These are phyloP conservation scores for Colletotrichum graminicola DNA, from an alignment of 2,329 filamentous ascomycete genomes.

Conservation along the genomic window DNA sequence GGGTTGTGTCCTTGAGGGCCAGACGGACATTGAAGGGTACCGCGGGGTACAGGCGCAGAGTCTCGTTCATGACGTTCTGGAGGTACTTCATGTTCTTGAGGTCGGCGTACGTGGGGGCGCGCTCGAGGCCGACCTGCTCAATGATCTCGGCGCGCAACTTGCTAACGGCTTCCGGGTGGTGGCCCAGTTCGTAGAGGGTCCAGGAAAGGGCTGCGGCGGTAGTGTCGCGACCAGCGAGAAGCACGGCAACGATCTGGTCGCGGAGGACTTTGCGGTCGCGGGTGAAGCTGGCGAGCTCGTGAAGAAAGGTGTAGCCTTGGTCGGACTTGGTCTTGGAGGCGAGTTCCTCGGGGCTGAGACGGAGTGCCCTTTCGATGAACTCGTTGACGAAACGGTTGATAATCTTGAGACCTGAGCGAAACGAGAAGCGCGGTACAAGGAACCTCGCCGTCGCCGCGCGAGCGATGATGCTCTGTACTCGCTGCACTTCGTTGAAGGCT, in stretches of 20 bases:
- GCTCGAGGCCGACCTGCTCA: slow-evolving; percentile 71
- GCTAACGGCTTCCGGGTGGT: slow-evolving; percentile 73
- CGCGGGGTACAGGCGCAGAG: slow-evolving; percentile 79
- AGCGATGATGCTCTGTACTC: slow-evolving; percentile 75
- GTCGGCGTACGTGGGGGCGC: slow-evolving; percentile 79
- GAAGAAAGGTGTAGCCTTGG: slow-evolving; percentile 84
- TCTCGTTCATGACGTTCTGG: slow-evolving; percentile 79
- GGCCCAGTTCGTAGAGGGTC: slow-evolving; percentile 84
- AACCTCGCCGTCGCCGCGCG: slow-evolving; percentile 73
- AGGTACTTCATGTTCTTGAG: slow-evolving; percentile 92
- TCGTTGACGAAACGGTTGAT: slow-evolving; percentile 82
- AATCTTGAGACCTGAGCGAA: slow-evolving; percentile 72
- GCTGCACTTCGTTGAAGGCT: slow-evolving; percentile 84
- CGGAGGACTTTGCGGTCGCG: slow-evolving; percentile 78
- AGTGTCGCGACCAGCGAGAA: slow-evolving; percentile 89
- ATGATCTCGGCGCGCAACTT: slow-evolving; percentile 82
- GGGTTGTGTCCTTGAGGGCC: slow-evolving; percentile 78
- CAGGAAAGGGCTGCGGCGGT: slow-evolving; percentile 86
- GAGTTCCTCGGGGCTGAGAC: slow-evolving; percentile 77
- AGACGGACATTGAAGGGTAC: slow-evolving; percentile 85
- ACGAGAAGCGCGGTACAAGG: slow-evolving; percentile 74
- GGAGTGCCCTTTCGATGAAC: slow-evolving; percentile 81
- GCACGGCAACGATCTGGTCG: slow-evolving; percentile 85
- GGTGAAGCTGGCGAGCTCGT: slow-evolving; percentile 86
- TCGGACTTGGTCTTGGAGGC: slow-evolving; percentile 79